Evolutionary conservation across 1,139 yeast genomes (phyloP).

Genomic region (Kodamaea sp.): DNA sequence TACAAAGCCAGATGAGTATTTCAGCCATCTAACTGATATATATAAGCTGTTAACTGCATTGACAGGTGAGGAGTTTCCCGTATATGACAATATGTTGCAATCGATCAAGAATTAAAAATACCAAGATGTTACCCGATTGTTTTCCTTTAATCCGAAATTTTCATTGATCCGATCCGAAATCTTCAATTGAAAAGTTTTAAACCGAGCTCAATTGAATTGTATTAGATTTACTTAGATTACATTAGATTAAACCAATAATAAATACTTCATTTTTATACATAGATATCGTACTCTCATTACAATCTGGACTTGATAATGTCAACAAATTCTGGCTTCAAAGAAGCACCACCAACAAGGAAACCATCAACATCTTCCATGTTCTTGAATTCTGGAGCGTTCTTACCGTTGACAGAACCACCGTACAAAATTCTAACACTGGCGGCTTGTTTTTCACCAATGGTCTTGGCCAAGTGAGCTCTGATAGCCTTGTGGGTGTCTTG

Average conservation of each 20-base stretch:
- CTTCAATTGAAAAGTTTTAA: too few species aligned
- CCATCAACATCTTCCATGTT: constrained; percentile 95
- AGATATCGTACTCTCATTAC: constrained; percentile 30
- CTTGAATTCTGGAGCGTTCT: constrained; percentile 86
- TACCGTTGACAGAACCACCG: constrained; percentile 98
- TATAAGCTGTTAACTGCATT: constrained; percentile 8
- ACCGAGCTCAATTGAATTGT: too few species aligned
- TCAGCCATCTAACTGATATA: constrained; percentile 18
- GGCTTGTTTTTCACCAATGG: constrained; percentile 78
- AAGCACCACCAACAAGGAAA: constrained; percentile 99
- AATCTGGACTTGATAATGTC: constrained; percentile 91
- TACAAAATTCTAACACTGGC: constrained; percentile 82
- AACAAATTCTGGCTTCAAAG: constrained; percentile 95
- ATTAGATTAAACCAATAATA: not conserved
- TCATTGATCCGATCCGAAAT: too few species aligned
- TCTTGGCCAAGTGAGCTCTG: constrained; percentile 74
- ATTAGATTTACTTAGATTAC: too few species aligned
- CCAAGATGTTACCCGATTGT: too few species aligned
- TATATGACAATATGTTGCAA: constrained; percentile 5
- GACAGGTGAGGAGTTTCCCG: constrained; percentile 2
- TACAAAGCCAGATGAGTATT: constrained; percentile 15
- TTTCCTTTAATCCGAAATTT: too few species aligned
- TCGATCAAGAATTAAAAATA: not conserved
- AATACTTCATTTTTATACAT: constrained; percentile 3
- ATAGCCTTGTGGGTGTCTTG: constrained; percentile 90